Percentiles rank a stretch among this genome's conserved stretches.
These are phyloP conservation scores for Caryopteris hybrid DNA, from an alignment of 305 asterid species.

Conservation along the genomic window DNA sequence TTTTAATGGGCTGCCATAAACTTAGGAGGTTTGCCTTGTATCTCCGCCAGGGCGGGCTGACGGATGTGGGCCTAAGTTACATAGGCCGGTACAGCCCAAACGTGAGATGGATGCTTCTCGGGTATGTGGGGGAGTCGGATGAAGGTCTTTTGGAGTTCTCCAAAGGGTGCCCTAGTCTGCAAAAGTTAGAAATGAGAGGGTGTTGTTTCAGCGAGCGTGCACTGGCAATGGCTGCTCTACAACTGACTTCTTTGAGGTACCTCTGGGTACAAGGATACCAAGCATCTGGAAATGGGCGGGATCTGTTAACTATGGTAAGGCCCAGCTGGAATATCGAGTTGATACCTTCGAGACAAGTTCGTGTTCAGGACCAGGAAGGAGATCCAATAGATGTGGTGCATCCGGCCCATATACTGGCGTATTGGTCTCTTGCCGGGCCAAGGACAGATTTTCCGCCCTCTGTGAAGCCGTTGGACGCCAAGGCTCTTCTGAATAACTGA, in stretches of 20 bases:
- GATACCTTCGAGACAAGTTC: slow-evolving; percentile 62
- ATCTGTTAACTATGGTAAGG: slow-evolving; percentile 61
- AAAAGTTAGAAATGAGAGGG: slow-evolving; percentile 86
- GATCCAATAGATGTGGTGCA: slow-evolving; percentile 36
- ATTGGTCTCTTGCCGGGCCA: slow-evolving; percentile 87
- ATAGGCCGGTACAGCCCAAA: slow-evolving; percentile 72
- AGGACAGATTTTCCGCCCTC: slow-evolving; percentile 69
- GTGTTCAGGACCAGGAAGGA: slow-evolving; percentile 25
- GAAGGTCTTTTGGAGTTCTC: slow-evolving; percentile 78
- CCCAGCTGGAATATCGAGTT: slow-evolving; percentile 90
- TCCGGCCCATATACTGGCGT: slow-evolving; percentile 93
- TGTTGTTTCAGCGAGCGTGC: slow-evolving; percentile 88
- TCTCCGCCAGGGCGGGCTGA: slow-evolving; percentile 82
- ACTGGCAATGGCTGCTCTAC: slow-evolving; percentile 59
- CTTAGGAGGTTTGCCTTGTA: slow-evolving; percentile 85
- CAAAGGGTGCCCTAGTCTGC: slow-evolving; percentile 80
- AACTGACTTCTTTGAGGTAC: slow-evolving; percentile 59
- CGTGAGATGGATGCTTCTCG: slow-evolving; percentile 92
- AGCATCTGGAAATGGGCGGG: slow-evolving; percentile 43
- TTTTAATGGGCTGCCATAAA: slow-evolving; percentile 59
- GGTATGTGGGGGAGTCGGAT: slow-evolving; percentile 86
- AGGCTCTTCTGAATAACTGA: slow-evolving; percentile 1
- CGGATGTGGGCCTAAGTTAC: slow-evolving; percentile 75
- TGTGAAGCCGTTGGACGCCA: slow-evolving; percentile 44
- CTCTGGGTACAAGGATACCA: slow-evolving; percentile 92